Base-by-base conservation (phyloP, 441 rosid species). In the Corymbia citriodora region DNA sequence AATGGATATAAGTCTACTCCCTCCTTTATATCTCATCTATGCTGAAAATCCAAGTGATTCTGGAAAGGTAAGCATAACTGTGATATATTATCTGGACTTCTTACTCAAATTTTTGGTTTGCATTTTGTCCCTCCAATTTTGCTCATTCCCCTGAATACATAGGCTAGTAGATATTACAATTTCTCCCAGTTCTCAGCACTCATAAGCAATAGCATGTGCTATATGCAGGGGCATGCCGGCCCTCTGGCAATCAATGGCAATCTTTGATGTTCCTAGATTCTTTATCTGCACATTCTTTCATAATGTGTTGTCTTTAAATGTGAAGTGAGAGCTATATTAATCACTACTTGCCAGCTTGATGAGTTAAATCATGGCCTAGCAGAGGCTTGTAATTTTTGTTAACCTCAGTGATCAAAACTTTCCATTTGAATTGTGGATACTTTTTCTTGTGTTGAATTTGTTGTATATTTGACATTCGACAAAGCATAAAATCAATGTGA, bases 41-140 rank as follows among this genome's bases (percentile, higher is more conserved):
- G 98, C 99, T 31, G 97, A 96, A 93, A 98, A 98, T 91, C 99
- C 99, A 85, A 98, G 99, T 91, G 99, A 98, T 94, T 98, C 99
- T 55, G 99, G 99, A 89, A 96, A 96, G 99, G 99, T 98, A 90
- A 65, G 74, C 53, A 3, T 54, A 18, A 55, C 63, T 5, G 9
- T 55, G 65, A 54, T 87, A 45, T 55, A 31, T 87, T 48, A 19
- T 29, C 12, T 14, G 61, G 48, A 87, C 50, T 40, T 87, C 70
- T 25, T 87, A 33, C 7, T 33, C 50, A 52, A 50, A 55, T 18
- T 52, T 36, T 55, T n/a, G 68, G 88, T 55, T 54, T 61, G 9
- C 25, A 88, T 81, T 4, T 88, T 87, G 53, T 15, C 33, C 61
- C 49, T 65, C 5, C 45, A 52, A 49, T 88, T 88, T 89, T 31